These are phyloP conservation scores for Pholiota molesta DNA, from an alignment of 768 basidiomycete genomes.

Conservation along the genomic window DNA sequence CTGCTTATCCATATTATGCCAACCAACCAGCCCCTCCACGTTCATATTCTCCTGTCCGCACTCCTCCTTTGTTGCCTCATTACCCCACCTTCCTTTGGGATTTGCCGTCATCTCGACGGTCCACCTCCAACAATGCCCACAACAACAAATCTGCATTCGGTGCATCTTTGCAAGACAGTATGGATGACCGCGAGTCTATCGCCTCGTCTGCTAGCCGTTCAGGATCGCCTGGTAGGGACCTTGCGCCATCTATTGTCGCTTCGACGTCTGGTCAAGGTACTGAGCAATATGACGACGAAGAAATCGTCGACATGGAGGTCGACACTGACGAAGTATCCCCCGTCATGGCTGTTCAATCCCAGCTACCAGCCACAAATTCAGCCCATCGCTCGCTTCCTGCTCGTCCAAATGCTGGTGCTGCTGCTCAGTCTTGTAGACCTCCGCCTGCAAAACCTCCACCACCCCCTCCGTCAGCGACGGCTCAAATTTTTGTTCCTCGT, in stretches of 20 bases:
- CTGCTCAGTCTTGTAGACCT: neutral
- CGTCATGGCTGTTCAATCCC: slow-evolving; percentile 1
- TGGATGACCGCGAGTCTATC: slow-evolving; percentile 28
- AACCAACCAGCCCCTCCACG: neutral
- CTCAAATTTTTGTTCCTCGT: slow-evolving; percentile 8
- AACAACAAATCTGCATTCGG: slow-evolving; percentile 18
- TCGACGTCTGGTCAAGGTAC: slow-evolving; percentile 10
- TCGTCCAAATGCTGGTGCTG: neutral
- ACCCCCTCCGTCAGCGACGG: neutral
- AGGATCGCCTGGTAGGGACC: neutral
- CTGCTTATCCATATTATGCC: neutral
- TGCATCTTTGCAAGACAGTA: slow-evolving; percentile 15
- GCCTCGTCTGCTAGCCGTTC: slow-evolving; percentile 23
- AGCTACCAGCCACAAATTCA: neutral
- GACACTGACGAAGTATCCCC: slow-evolving; percentile 15
- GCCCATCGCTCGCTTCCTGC: neutral
- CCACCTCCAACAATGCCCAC: neutral
- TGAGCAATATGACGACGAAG: slow-evolving; percentile 22
- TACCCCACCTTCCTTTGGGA: neutral
- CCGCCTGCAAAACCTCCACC: slow-evolving; percentile 6
- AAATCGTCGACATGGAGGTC: slow-evolving; percentile 26
- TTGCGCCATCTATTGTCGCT: neutral
- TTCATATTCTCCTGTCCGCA: neutral
- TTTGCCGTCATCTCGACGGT: neutral
- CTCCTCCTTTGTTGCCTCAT: neutral